Evolutionary conservation across 352 stramenopile species (phyloP).

Genomic region (Pythium oligandrum): DNA sequence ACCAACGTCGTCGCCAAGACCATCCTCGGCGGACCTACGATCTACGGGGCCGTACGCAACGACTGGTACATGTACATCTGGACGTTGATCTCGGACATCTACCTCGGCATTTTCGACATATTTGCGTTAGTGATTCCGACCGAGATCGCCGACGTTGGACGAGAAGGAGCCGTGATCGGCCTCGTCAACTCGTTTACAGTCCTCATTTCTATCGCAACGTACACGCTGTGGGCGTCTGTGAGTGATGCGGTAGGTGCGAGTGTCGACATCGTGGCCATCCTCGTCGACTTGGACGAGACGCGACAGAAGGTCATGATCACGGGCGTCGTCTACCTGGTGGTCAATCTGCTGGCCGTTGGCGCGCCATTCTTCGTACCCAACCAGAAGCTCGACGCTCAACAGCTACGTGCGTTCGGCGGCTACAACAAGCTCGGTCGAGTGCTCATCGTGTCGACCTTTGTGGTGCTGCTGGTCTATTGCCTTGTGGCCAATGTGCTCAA

Average conservation of each 20-base stretch:
- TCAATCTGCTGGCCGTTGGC: constrained; percentile 16
- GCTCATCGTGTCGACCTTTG: too few species aligned
- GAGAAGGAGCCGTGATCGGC: constrained; percentile 49
- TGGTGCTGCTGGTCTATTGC: too few species aligned
- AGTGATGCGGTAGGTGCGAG: constrained; percentile 12
- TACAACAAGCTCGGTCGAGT: too few species aligned
- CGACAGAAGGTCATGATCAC: constrained; percentile 6
- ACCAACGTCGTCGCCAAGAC: constrained; percentile 6
- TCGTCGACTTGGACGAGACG: not conserved
- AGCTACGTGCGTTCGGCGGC: constrained; percentile 18
- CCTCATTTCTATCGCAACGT: constrained; percentile 25
- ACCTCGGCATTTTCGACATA: constrained; percentile 36
- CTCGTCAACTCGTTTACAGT: constrained; percentile 45
- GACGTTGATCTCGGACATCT: constrained; percentile 26
- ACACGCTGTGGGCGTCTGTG: constrained; percentile 26
- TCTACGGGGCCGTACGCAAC: constrained; percentile 28
- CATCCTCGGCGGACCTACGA: constrained; percentile 9
- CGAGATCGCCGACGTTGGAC: constrained; percentile 48
- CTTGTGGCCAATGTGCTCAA: too few species aligned
- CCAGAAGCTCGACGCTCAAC: constrained; percentile 45
- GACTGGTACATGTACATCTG: constrained; percentile 42
- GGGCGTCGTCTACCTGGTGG: constrained; percentile 1
- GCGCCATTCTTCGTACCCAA: constrained; percentile 21
- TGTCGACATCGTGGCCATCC: constrained; percentile 7
- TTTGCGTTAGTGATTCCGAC: constrained; percentile 38